A percentile compares a stretch with the other conserved stretches of the same genome.
Conservation (phyloP, 768 basidiomycete species). For the Panellus pusillus region DNA sequence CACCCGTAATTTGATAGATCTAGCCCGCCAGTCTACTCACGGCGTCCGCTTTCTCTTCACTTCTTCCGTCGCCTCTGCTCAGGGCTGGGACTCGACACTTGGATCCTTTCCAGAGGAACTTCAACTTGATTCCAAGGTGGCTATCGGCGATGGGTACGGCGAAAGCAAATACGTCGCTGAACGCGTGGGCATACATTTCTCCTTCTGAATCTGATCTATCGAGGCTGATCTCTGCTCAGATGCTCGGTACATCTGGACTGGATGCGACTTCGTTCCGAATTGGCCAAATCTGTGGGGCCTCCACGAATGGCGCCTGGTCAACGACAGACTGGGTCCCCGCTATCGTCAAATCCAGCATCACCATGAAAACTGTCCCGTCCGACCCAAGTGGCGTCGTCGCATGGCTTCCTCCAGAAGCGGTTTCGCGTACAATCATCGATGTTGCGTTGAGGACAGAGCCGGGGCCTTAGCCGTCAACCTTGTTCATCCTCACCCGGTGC, state of each 20-base stretch:
- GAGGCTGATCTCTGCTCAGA: neutral
- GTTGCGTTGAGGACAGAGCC: no score
- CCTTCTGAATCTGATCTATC: neutral
- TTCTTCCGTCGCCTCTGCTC: slow-evolving; percentile 22
- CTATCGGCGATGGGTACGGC: slow-evolving; percentile 31
- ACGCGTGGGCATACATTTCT: slow-evolving; percentile 24
- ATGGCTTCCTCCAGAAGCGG: no score
- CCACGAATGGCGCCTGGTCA: slow-evolving; percentile 37
- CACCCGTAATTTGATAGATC: slow-evolving; percentile 35
- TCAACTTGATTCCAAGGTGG: slow-evolving; percentile 26
- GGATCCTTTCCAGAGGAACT: slow-evolving; percentile 34
- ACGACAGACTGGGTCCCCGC: no score
- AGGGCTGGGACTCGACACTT: slow-evolving; percentile 23
- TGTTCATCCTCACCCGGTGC: no score
- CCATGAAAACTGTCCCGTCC: no score
- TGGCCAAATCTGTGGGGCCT: slow-evolving; percentile 37
- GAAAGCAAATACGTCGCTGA: slow-evolving; percentile 37
- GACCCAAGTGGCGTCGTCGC: no score
- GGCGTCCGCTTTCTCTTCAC: slow-evolving; percentile 26
- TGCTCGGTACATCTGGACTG: neutral
- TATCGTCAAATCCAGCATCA: slow-evolving; percentile 31
- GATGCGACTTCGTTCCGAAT: slow-evolving; percentile 27
- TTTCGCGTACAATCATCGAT: no score
- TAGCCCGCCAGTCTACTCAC: slow-evolving; percentile 15
- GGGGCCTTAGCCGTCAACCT: no score